phyloP scores from a whole-genome alignment of 768 basidiomycete genomes.

The Mrakia blollopis region DNA sequence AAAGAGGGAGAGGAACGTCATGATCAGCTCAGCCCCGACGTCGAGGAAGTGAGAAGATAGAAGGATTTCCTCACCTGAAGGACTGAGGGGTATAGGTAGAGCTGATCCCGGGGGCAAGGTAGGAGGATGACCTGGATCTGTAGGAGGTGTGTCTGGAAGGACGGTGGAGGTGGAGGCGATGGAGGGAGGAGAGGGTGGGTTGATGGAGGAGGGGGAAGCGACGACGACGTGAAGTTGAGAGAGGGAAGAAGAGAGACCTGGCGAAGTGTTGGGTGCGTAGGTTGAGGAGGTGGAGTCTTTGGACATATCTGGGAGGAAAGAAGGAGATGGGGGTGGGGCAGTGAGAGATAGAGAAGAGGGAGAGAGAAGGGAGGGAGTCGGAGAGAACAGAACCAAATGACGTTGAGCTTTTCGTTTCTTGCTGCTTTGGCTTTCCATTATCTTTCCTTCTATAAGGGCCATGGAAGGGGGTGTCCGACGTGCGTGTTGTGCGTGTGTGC shows the following conservation, averaged over 20 bases:
- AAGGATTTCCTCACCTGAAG: not conserved
- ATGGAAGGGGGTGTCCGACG: no score
- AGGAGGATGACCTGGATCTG: not conserved
- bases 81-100: not conserved
- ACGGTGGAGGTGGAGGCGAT: not conserved
- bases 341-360: not conserved
- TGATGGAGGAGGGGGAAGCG: not conserved
- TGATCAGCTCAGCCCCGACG: not conserved
- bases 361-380: not conserved
- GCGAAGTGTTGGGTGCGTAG: not conserved
- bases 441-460: no score
- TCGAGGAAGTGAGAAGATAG: not conserved
- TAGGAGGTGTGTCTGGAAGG: not conserved
- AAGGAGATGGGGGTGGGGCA: not conserved
- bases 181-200: not conserved
- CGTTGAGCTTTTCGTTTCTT: not conserved
- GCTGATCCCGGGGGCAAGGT: not conserved
- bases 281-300: not conserved
- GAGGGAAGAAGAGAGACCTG: not conserved
- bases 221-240: not conserved
- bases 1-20: not conserved
- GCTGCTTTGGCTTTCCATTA: no score
- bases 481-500: no score
- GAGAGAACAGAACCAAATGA: no score
- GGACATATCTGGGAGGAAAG: not conserved